phyloP scores from a whole-genome alignment of 139 green algal genomes.

The Pseudopediastrum boryanum region DNA sequence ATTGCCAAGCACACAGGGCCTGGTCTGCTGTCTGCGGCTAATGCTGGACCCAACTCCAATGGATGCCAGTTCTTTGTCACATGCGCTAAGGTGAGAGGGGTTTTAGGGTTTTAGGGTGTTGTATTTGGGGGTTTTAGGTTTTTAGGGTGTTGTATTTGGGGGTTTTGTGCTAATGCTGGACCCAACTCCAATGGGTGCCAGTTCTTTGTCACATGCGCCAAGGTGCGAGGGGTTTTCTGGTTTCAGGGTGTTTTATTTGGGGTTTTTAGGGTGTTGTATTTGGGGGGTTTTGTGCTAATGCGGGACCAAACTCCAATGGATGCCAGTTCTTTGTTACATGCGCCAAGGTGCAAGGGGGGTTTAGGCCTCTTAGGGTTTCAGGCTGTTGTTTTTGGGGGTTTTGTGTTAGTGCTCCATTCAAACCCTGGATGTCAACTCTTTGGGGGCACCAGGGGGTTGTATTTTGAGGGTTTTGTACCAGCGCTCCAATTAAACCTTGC shows the following conservation, averaged over 20 bases:
- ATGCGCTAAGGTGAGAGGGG: conserved; percentile 71
- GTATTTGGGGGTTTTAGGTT: neutral
- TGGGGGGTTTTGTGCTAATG: conserved; percentile 79
- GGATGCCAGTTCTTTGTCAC: conserved; percentile 96
- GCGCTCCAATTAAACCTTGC: neutral
- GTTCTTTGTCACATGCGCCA: neutral
- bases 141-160: neutral
- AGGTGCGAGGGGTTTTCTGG: neutral
- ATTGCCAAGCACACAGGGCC: conserved; percentile 92
- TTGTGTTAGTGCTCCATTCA: too few relatives aligned
- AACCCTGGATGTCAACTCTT: too few relatives aligned
- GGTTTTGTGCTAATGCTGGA: neutral
- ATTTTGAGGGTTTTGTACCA: conserved; percentile 74
- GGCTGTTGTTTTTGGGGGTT: neutral
- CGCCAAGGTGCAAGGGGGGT: conserved; percentile 59
- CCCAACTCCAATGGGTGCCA: too few relatives aligned
- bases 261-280: neutral
- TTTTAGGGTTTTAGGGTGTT: neutral
- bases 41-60: conserved; percentile 45
- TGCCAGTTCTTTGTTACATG: conserved; percentile 97
- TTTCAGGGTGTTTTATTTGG: neutral
- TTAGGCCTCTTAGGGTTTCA: neutral
- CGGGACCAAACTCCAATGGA: conserved; percentile 25
- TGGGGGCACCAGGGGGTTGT: neutral
- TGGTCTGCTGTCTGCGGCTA: conserved; percentile 90